A percentile compares a stretch with the other conserved stretches of the same genome.
phyloP scores from a whole-genome alignment of 495 filamentous ascomycete genomes.

The Xanthoparmelia taractica region DNA sequence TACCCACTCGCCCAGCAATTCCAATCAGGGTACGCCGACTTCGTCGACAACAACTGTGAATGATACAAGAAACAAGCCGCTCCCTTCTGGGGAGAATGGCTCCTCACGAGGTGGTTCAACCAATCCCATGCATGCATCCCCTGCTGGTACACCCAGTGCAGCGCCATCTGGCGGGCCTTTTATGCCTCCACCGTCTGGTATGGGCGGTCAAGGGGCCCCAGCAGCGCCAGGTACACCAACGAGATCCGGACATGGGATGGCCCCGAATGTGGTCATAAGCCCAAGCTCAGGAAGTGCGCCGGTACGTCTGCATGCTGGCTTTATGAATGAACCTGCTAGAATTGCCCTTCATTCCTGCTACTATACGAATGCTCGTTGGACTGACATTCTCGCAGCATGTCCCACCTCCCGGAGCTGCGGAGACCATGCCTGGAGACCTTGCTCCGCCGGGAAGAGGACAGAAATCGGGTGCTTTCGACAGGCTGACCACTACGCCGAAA shows the following conservation, averaged over 20 bases:
- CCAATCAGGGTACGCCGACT: conserved; percentile 62
- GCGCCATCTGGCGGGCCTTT: conserved; percentile 31
- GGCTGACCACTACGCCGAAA: conserved; percentile 86
- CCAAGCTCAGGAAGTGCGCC: conserved; percentile 62
- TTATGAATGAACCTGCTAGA: not conserved
- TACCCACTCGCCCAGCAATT: conserved; percentile 56
- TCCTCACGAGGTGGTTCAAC: conserved; percentile 40
- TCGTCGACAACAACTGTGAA: conserved; percentile 83
- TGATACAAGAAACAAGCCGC: conserved; percentile 74
- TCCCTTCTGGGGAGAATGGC: conserved; percentile 59
- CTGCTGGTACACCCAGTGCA: conserved; percentile 38
- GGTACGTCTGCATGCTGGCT: conserved; percentile 52
- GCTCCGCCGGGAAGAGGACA: conserved; percentile 80
- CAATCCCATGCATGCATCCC: conserved; percentile 28
- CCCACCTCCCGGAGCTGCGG: conserved; percentile 84
- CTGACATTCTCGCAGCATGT: conserved; percentile 50
- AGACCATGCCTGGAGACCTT: conserved; percentile 97
- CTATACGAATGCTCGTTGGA: conserved; percentile 30
- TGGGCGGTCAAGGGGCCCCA: conserved; percentile 34
- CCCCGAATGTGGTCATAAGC: conserved; percentile 91
- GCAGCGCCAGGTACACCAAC: conserved; percentile 62
- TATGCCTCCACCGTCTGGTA: conserved; percentile 29
- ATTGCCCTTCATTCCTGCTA: not conserved
- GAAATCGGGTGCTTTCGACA: conserved; percentile 85
- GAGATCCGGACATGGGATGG: conserved; percentile 56